These are phyloP conservation scores for Boletus pseudo-olivaceus DNA, from an alignment of 768 basidiomycete genomes.

Conservation along the genomic window DNA sequence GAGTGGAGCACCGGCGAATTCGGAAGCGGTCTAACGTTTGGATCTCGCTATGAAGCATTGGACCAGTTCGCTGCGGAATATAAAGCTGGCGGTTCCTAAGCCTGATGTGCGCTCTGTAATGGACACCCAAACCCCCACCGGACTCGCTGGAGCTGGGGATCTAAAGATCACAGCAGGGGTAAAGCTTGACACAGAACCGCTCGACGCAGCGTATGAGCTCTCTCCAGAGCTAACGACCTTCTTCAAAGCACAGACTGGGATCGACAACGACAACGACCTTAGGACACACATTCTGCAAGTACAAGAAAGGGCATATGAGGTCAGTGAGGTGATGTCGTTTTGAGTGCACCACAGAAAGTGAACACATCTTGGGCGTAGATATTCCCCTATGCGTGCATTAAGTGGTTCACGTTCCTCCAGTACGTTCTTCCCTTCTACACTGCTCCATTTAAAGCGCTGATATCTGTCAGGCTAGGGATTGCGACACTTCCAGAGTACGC, in stretches of 20 bases:
- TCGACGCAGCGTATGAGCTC: not conserved
- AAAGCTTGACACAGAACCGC: not conserved
- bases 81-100: not conserved
- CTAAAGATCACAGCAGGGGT: not conserved
- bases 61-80: not conserved
- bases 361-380: conserved; percentile 12
- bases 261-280: conserved; percentile 25
- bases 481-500: conserved; percentile 17
- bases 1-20: too few relatives aligned
- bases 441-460: not conserved
- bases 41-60: too few relatives aligned
- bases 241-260: conserved; percentile 29
- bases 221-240: conserved; percentile 23
- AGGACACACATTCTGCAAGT: conserved; percentile 30
- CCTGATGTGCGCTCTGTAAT: not conserved
- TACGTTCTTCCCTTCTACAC: not conserved
- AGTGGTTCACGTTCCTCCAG: conserved; percentile 23
- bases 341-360: not conserved
- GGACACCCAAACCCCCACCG: not conserved
- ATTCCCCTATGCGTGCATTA: conserved; percentile 30
- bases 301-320: conserved; percentile 30
- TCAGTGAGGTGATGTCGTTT: not conserved
- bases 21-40: too few relatives aligned
- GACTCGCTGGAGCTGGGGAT: conserved; percentile 7
- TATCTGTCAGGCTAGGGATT: conserved; percentile 9